These are phyloP conservation scores for Pugionium cornutum DNA, from an alignment of 345 rosid genomes.

Conservation along the genomic window DNA sequence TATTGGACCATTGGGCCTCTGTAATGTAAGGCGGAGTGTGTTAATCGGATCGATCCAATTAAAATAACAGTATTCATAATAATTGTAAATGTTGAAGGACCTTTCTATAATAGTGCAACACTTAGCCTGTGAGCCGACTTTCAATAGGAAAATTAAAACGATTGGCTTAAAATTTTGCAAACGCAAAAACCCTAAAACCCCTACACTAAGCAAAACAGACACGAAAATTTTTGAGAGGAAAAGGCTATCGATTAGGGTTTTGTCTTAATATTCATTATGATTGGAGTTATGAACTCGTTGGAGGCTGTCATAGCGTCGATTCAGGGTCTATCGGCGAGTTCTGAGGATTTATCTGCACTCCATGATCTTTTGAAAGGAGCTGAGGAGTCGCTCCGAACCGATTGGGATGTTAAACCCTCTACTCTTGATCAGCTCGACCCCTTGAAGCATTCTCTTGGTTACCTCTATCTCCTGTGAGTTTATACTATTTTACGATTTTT, in stretches of 20 bases:
- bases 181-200: too few species aligned
- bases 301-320: conserved; percentile 60
- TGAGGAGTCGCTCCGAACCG: conserved; percentile 55
- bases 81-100: too few species aligned
- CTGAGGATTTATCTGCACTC: conserved; percentile 54
- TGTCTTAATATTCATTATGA: not conserved
- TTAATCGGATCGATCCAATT: too few species aligned
- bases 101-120: too few species aligned
- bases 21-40: too few species aligned
- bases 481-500: not conserved
- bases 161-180: too few species aligned
- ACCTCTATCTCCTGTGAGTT: conserved; percentile 66
- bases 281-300: not conserved
- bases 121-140: too few species aligned
- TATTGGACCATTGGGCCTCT: too few species aligned
- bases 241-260: conserved; percentile 42
- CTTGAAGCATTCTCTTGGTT: conserved; percentile 68
- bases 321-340: conserved; percentile 56
- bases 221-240: conserved; percentile 3
- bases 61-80: too few species aligned
- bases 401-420: conserved; percentile 45
- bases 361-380: conserved; percentile 50
- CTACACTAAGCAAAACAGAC: not conserved
- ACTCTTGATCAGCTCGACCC: conserved; percentile 74
- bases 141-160: too few species aligned